Percentiles rank a stretch among this genome's conserved stretches.
These are phyloP conservation scores for Penicillium alfredii DNA, from an alignment of 495 filamentous ascomycete genomes.

Conservation along the genomic window DNA sequence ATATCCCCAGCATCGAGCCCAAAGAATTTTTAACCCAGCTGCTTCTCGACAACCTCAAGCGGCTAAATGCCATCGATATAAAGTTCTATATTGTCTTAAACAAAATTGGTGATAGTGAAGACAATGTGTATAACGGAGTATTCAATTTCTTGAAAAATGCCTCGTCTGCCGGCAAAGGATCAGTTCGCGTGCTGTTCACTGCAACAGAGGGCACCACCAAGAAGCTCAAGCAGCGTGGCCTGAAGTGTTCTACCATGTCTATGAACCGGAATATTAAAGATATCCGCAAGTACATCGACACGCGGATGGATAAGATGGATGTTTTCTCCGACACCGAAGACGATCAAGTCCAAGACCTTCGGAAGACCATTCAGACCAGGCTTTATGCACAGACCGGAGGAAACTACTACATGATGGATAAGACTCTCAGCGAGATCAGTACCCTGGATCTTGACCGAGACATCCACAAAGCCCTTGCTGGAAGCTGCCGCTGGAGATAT, in stretches of 20 bases:
- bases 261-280: constrained; percentile 4
- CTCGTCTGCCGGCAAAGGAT: background rate
- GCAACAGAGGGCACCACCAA: constrained; percentile 1
- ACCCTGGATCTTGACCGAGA: constrained; percentile 3
- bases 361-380: constrained; percentile 1
- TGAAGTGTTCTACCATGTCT: constrained; percentile 2
- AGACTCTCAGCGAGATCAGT: constrained; percentile 4
- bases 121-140: constrained; percentile 1
- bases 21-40: constrained; percentile 3
- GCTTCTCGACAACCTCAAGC: constrained; percentile 3
- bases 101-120: constrained; percentile 2
- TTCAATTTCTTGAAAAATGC: constrained; percentile 3
- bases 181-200: constrained; percentile 6
- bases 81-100: constrained; percentile 11
- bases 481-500: background rate
- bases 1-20: constrained; percentile 3
- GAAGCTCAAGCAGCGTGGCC: background rate
- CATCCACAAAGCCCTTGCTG: constrained; percentile 4
- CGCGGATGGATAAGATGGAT: constrained; percentile 7
- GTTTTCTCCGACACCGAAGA: constrained; percentile 2
- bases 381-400: constrained; percentile 5
- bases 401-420: constrained; percentile 8
- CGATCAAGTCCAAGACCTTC: background rate
- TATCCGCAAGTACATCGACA: constrained; percentile 3
- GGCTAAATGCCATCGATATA: constrained; percentile 3